These are phyloP conservation scores for Phyllachora maydis DNA, from an alignment of 2,329 filamentous ascomycete species.

Conservation along the genomic window DNA sequence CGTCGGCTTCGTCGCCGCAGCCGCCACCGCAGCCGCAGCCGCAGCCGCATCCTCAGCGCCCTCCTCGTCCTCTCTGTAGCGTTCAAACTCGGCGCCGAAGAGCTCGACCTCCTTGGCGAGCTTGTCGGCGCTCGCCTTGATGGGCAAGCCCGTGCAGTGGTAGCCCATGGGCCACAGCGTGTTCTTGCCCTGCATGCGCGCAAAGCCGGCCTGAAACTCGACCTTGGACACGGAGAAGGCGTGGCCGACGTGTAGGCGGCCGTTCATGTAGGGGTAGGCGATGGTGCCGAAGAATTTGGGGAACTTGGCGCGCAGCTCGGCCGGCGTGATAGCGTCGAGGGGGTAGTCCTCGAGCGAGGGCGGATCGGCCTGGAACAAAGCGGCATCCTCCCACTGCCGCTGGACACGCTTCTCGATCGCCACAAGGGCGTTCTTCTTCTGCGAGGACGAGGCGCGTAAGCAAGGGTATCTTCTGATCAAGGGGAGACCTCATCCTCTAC, in stretches of 20 bases:
- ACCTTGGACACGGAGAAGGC: conserved; percentile 83
- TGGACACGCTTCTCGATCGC: conserved; percentile 80
- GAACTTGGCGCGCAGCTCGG: conserved; percentile 56
- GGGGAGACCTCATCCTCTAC: conserved; percentile 1
- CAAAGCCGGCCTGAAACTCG: conserved; percentile 76
- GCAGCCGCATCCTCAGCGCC: conserved; percentile 25
- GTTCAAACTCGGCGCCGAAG: conserved; percentile 74
- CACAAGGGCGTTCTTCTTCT: conserved; percentile 70
- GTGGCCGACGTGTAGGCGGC: conserved; percentile 76
- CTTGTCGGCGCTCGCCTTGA: conserved; percentile 95
- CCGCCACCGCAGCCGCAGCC: conserved; percentile 33
- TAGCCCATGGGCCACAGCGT: conserved; percentile 81
- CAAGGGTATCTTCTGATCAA: not conserved
- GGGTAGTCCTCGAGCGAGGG: conserved; percentile 62
- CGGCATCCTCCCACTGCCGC: conserved; percentile 55
- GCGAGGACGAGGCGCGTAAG: too few relatives aligned
- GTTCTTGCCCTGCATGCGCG: conserved; percentile 77
- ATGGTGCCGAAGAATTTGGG: conserved; percentile 75
- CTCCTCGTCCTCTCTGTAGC: conserved; percentile 42
- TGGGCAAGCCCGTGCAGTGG: conserved; percentile 94
- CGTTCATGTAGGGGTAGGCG: conserved; percentile 57
- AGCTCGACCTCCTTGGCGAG: conserved; percentile 71
- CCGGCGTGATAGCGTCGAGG: conserved; percentile 49
- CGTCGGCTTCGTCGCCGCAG: too few relatives aligned
- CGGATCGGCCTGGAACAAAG: conserved; percentile 71